These are phyloP conservation scores for Termitomyces sp. DNA, from an alignment of 768 basidiomycete species.

Conservation along the genomic window DNA sequence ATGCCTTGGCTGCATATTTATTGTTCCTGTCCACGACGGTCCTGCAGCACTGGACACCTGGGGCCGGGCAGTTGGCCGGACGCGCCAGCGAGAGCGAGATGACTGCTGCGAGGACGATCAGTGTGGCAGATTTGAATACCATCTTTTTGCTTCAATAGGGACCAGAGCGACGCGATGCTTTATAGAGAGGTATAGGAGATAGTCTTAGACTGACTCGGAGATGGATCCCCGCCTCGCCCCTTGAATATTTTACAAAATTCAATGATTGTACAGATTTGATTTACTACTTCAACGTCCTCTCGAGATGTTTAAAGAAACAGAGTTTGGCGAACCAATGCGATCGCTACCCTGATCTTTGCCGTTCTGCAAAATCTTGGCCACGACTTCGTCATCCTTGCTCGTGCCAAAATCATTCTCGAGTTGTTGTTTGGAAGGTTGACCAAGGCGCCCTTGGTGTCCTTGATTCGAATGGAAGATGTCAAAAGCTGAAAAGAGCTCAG, in stretches of 20 bases:
- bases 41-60: conserved; percentile 6
- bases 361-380: conserved; percentile 52
- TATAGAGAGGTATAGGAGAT: conserved; percentile 4
- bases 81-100: not conserved
- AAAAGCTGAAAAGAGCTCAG: conserved; percentile 45
- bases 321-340: conserved; percentile 24
- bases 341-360: conserved; percentile 57
- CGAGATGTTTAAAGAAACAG: conserved; percentile 16
- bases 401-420: conserved; percentile 70
- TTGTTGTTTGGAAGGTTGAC: conserved; percentile 75
- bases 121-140: not conserved
- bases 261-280: not conserved
- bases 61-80: conserved; percentile 2
- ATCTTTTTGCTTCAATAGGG: not conserved
- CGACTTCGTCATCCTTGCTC: conserved; percentile 58
- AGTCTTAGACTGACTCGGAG: not conserved
- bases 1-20: not conserved
- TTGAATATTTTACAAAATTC: not conserved
- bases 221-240: not conserved
- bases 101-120: not conserved
- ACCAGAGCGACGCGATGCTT: not conserved
- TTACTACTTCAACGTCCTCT: conserved; percentile 14
- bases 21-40: not conserved
- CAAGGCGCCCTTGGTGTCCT: conserved; percentile 73
- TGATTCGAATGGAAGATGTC: conserved; percentile 63